Base-by-base conservation (phyloP, 306 rosid genomes). In the Vicia sativa region DNA sequence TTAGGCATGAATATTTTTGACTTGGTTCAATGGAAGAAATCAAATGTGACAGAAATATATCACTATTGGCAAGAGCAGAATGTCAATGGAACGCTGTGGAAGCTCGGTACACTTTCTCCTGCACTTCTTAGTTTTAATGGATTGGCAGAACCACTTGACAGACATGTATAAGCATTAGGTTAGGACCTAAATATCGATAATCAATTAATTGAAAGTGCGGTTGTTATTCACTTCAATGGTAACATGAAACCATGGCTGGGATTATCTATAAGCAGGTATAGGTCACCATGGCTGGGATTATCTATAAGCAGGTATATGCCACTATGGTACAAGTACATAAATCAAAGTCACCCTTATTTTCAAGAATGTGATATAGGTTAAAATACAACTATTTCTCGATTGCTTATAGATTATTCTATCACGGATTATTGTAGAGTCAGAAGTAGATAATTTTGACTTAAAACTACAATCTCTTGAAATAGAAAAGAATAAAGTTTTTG, bases 211-310 rank as follows among this genome's bases (percentile, higher is more conserved):
- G 95, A 92, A 70, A 92, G 86, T 48, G 98, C 91, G 0, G 96
- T 92, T 5, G 98, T 92, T 12, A 82, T 92, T 75, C 98, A 92
- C 80, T 92, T 81, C 9, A 92, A 92, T 11, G 98, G 96, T 49
- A 86, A 84, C 78, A 92, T 92, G 95, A 92, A 92, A 82, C 98
- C 98, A 38, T 92, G 98, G 98, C 81, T 92, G 65, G 86, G 85
- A 86, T 21, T 21, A 21, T 21, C 23, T 21, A 21, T 21, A 21
- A 21, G 23, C 23, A 1, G 86, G 85, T 92, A 92, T 75, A 89
- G 75, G 85, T 89, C 91, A 38, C 74, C 89, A n/a, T 92, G 98
- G 98, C 81, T 92, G 65, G 86, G 85, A 86, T 21, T 21, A 21
- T 21, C 23, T 21, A 21, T 21, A 21, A 21, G 23, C 23, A 1